Base-by-base conservation (phyloP, 2,329 filamentous ascomycete species). In the Xylaria sp. region DNA sequence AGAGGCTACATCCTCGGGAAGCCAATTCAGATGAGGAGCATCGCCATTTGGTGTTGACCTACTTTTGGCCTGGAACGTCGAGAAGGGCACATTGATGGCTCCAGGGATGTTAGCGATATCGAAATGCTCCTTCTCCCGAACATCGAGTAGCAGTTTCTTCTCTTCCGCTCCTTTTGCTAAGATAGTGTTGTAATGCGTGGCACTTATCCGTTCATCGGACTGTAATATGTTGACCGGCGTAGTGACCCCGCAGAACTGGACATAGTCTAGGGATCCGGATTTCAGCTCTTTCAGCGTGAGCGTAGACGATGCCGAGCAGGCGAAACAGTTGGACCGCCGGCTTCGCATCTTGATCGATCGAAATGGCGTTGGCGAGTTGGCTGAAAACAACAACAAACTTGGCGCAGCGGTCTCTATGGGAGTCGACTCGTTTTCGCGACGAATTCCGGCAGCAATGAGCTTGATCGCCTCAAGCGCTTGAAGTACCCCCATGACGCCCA, bases 381-480 rank as follows among this genome's bases (percentile, higher is more conserved):
- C 83, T 42, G 84, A 86, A 62, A 89, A 85, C 0, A 89, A 77
- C 6, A 88, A 77, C 63, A 86, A 56, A 4, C 75, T 79, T 13
- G 77, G 79, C 5, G 77, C 77, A 0, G 72, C 65, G 4, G 76
- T 63, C 9, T 70, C 64, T 51, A 69, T 73, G 9, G 51, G 56
- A 36, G 20, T 42, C 5, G 57, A 33, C 65, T 71, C 71, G 7
- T 63, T 54, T 17, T 66, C 70, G 6, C 78, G 75, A 9, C 75
- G 67, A 6, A 74, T 74, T 3, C 76, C 78, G 36, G 82, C 75
- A 0, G 88, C 85, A 17, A 97, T 85, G n/a, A 97, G 80, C 78
- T 97, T 96, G 75, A 98, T 90, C 0, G 93, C 90, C 81, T 98
- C 94, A 1, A 97, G 83, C 0, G 96, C 95, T 82, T 98, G 96